These are phyloP conservation scores for Colletotrichum horii DNA, from an alignment of 2,329 filamentous ascomycete genomes.

Conservation along the genomic window DNA sequence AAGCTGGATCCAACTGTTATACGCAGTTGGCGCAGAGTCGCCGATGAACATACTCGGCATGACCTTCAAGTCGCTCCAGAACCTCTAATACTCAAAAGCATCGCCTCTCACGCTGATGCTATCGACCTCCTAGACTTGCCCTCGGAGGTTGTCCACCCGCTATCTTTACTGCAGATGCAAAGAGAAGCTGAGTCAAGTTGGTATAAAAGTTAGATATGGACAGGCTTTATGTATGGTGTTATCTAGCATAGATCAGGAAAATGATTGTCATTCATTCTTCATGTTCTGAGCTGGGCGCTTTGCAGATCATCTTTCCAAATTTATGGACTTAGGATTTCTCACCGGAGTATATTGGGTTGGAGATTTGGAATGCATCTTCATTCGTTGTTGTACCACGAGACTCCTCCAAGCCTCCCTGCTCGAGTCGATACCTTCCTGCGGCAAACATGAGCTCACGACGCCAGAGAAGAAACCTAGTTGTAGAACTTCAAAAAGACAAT, in stretches of 20 bases:
- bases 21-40: background rate
- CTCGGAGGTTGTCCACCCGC: background rate
- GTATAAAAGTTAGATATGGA: background rate
- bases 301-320: too few relatives aligned
- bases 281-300: background rate
- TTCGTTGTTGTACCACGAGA: too few relatives aligned
- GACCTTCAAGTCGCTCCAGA: background rate
- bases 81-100: background rate
- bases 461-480: background rate
- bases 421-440: background rate
- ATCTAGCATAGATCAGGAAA: background rate
- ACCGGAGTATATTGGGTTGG: too few relatives aligned
- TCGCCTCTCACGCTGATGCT: background rate
- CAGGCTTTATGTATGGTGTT: accelerated
- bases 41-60: background rate
- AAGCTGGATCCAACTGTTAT: background rate
- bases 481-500: background rate
- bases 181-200: background rate
- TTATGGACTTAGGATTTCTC: too few relatives aligned
- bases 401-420: too few relatives aligned
- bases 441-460: background rate
- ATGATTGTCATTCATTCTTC: background rate
- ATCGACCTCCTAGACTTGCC: background rate
- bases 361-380: too few relatives aligned
- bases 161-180: background rate